Percentiles rank a stretch among this genome's conserved stretches.
phyloP scores from a whole-genome alignment of 2,329 filamentous ascomycete genomes.

The Ophiostoma ulmi region DNA sequence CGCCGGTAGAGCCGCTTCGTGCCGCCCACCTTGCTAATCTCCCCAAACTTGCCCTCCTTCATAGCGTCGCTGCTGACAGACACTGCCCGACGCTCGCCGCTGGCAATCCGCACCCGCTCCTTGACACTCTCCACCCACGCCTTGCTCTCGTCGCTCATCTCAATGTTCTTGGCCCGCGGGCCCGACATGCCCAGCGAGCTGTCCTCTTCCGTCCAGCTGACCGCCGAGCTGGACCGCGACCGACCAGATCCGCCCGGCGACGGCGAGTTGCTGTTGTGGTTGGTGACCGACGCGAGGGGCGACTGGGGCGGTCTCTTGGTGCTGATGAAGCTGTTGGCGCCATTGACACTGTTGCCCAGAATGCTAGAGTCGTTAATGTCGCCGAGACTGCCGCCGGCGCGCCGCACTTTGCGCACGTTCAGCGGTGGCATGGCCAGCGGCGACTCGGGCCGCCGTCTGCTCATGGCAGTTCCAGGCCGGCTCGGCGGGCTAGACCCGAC shows the following conservation, averaged over 20 bases:
- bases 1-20: conserved; percentile 65
- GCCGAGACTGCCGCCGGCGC: conserved; percentile 22
- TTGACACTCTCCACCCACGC: conserved; percentile 81
- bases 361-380: neutral
- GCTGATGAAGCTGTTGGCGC: conserved; percentile 7
- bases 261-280: conserved; percentile 40
- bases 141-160: conserved; percentile 66
- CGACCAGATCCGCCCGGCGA: conserved; percentile 42
- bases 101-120: conserved; percentile 69
- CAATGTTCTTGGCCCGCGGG: conserved; percentile 58
- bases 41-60: conserved; percentile 52
- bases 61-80: conserved; percentile 26
- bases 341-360: neutral
- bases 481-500: conserved; percentile 35
- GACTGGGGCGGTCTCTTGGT: conserved; percentile 36
- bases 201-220: conserved; percentile 53
- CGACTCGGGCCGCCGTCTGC: conserved; percentile 36
- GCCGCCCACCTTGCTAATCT: conserved; percentile 65
- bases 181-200: conserved; percentile 64
- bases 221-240: conserved; percentile 49
- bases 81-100: conserved; percentile 47
- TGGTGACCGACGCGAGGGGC: conserved; percentile 36
- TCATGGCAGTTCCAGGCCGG: conserved; percentile 37
- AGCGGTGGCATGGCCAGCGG: conserved; percentile 43
- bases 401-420: conserved; percentile 51